phyloP scores from a whole-genome alignment of 345 rosid species.

The Arabis alpina region DNA sequence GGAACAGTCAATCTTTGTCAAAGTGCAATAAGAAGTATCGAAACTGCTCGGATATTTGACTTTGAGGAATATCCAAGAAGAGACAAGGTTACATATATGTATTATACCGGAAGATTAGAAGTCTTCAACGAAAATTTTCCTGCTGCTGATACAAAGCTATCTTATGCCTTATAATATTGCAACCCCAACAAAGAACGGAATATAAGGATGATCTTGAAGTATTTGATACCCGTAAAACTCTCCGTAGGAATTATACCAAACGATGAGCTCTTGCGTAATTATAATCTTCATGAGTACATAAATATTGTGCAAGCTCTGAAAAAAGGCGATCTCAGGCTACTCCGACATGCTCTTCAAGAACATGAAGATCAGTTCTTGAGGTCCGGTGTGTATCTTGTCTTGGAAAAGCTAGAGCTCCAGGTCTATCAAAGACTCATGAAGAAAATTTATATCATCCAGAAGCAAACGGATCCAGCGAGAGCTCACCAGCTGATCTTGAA shows the following conservation, averaged over 20 bases:
- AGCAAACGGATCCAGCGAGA: slow-evolving; percentile 80
- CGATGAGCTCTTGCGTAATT: slow-evolving; percentile 64
- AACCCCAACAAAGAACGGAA: slow-evolving; percentile 68
- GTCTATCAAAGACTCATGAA: slow-evolving; percentile 89
- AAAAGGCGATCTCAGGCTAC: slow-evolving; percentile 91
- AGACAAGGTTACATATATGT: slow-evolving; percentile 99
- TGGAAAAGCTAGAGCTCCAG: slow-evolving; percentile 98
- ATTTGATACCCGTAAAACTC: slow-evolving; percentile 93
- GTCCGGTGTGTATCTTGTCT: slow-evolving; percentile 93
- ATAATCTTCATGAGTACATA: slow-evolving; percentile 77
- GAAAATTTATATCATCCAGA: slow-evolving; percentile 90
- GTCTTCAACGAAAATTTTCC: slow-evolving; percentile 96
- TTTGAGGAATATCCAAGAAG: slow-evolving; percentile 94
- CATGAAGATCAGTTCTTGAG: slow-evolving; percentile 91
- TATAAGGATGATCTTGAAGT: slow-evolving; percentile 96
- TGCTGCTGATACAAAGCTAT: slow-evolving; percentile 89
- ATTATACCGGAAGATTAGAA: slow-evolving; percentile 97
- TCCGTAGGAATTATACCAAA: slow-evolving; percentile 81
- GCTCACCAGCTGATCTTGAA: slow-evolving; percentile 96
- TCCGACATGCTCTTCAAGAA: slow-evolving; percentile 82
- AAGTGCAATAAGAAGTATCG: slow-evolving; percentile 97
- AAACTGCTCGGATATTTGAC: slow-evolving; percentile 94
- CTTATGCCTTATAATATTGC: slow-evolving; percentile 84
- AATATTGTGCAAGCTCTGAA: slow-evolving; percentile 70
- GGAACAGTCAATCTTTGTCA: slow-evolving; percentile 97